A percentile compares a stretch with the other conserved stretches of the same genome.
Evolutionary conservation across 2,329 filamentous ascomycete genomes (phyloP).

Genomic region (Fusarium musae): DNA sequence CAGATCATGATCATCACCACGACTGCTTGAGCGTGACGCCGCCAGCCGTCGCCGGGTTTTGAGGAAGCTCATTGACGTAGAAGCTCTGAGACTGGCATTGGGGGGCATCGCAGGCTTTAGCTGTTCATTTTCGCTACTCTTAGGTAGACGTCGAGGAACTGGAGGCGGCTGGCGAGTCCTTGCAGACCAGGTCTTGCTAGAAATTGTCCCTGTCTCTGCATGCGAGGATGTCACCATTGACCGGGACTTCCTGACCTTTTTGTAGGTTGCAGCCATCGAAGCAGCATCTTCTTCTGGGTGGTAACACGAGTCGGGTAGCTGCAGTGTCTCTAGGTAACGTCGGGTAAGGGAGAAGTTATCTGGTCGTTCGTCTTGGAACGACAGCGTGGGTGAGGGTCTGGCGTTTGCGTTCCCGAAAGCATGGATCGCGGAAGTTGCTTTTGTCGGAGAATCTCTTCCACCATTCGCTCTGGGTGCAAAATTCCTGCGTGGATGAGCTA

Average conservation of each 20-base stretch:
- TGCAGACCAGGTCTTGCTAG: slow-evolving; percentile 18
- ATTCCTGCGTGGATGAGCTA: slow-evolving; percentile 43
- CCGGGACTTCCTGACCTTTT: slow-evolving; percentile 63
- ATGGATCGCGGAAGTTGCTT: slow-evolving; percentile 6
- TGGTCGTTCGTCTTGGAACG: slow-evolving; percentile 12
- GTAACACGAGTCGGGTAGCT: slow-evolving; percentile 56
- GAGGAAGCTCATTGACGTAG: slow-evolving; percentile 68
- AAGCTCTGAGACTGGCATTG: slow-evolving; percentile 52
- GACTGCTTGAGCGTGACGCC: slow-evolving; percentile 28
- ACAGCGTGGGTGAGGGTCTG: slow-evolving; percentile 30
- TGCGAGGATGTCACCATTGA: slow-evolving; percentile 61
- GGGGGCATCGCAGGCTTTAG: slow-evolving; percentile 10
- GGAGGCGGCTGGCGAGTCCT: slow-evolving; percentile 11
- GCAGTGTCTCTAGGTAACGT: slow-evolving; percentile 41
- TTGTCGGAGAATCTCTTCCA: slow-evolving; percentile 34
- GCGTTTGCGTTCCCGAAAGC: slow-evolving; percentile 21
- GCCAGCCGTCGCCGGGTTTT: slow-evolving; percentile 46
- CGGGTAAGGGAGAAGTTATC: slow-evolving; percentile 33
- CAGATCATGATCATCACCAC: slow-evolving; percentile 45
- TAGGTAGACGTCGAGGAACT: slow-evolving; percentile 8
- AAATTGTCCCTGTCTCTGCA: slow-evolving; percentile 13
- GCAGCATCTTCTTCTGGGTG: slow-evolving; percentile 60
- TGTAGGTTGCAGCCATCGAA: slow-evolving; percentile 60
- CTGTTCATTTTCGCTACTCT: slow-evolving; percentile 47
- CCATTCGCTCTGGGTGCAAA: slow-evolving; percentile 47